Conservation (phyloP, 306 rosid species). For the Corylus americana region DNA sequence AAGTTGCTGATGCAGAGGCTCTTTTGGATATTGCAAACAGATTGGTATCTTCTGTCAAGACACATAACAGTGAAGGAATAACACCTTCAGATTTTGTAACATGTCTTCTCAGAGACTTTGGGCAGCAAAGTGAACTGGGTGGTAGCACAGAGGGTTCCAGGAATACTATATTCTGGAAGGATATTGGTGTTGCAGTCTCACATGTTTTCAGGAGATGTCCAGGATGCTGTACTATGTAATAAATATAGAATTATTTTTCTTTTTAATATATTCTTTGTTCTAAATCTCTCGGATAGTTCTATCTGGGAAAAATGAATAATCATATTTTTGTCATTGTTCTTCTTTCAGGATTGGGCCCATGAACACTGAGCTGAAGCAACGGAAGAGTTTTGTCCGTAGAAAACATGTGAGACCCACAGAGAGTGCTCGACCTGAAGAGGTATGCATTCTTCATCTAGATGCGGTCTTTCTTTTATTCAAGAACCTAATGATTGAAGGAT, state of each 20-base stretch:
- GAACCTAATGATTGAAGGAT: background rate
- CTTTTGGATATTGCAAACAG: background rate
- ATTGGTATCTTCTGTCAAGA: background rate
- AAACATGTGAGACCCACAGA: background rate
- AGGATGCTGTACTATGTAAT: constrained; percentile 3
- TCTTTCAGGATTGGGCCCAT: constrained; percentile 8
- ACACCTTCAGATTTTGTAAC: background rate
- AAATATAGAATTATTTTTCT: background rate
- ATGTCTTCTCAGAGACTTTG: constrained; percentile 3
- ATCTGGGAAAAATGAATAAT: background rate
- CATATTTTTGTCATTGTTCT: background rate
- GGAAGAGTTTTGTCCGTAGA: background rate
- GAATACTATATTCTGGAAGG: background rate
- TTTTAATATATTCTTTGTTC: background rate
- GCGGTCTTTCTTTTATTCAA: background rate
- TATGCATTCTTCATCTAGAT: background rate
- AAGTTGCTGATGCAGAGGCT: constrained; percentile 1
- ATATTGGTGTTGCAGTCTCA: background rate
- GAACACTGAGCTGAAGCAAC: constrained; percentile 3
- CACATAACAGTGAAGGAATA: background rate
- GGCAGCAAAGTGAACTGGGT: background rate
- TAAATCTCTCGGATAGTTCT: background rate
- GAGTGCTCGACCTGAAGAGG: background rate
- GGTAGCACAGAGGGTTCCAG: background rate
- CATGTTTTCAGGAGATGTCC: constrained; percentile 5